phyloP scores from a whole-genome alignment of 2,329 filamentous ascomycete species.

The Penicillium sp. region DNA sequence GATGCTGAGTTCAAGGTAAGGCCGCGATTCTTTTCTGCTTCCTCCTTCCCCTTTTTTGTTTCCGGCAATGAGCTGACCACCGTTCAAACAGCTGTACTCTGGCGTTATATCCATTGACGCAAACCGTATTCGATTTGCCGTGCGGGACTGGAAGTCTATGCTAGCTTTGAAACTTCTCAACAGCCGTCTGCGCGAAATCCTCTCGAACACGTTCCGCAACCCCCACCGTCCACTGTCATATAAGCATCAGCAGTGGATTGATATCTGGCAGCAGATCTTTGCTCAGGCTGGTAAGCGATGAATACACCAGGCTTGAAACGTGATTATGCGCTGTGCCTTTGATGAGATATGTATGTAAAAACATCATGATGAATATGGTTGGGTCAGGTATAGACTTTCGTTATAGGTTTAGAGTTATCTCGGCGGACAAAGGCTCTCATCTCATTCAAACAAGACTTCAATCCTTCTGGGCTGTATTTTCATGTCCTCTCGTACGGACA shows the following conservation, averaged over 20 bases:
- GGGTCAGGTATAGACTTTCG: constrained; percentile 6
- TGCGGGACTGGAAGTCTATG: constrained; percentile 86
- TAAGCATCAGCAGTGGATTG: constrained; percentile 71
- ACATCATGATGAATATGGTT: constrained; percentile 9
- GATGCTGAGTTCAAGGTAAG: constrained; percentile 81
- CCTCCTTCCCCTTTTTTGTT: neutral
- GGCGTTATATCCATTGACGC: constrained; percentile 85
- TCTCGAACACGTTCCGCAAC: constrained; percentile 63
- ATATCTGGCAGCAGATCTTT: constrained; percentile 71
- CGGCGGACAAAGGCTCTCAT: constrained; percentile 1
- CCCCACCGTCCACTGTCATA: constrained; percentile 48
- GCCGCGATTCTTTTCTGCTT: neutral
- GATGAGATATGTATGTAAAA: constrained; percentile 15
- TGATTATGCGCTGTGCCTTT: constrained; percentile 5
- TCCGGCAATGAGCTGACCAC: neutral
- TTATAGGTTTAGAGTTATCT: neutral
- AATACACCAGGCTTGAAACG: neutral
- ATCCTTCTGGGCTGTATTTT: neutral
- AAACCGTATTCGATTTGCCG: constrained; percentile 78
- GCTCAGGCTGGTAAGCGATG: constrained; percentile 35
- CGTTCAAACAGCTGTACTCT: constrained; percentile 65
- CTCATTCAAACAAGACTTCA: neutral
- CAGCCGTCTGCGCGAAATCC: constrained; percentile 69
- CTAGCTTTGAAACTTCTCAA: constrained; percentile 83
- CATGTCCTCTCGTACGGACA: neutral